phyloP scores from a whole-genome alignment of 2,329 filamentous ascomycete species.

The Aspergillus sp. region DNA sequence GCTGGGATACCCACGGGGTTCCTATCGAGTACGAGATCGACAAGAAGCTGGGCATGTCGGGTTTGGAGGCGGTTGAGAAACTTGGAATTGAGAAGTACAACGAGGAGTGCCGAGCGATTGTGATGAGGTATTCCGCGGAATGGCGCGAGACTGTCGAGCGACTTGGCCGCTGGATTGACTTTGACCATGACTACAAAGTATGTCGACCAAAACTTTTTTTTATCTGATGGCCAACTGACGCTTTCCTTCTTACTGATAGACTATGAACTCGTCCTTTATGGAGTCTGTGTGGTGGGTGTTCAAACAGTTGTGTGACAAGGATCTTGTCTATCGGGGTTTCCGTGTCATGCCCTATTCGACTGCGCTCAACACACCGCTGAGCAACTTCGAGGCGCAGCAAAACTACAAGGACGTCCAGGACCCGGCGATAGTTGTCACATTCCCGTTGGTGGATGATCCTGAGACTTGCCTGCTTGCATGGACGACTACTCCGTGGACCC shows the following conservation, averaged over 20 bases:
- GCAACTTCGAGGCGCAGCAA: constrained; percentile 88
- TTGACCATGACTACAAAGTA: constrained; percentile 93
- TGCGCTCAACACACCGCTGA: constrained; percentile 76
- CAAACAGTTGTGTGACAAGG: constrained; percentile 85
- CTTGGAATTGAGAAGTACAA: constrained; percentile 87
- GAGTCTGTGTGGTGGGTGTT: constrained; percentile 96
- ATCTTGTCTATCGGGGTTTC: constrained; percentile 78
- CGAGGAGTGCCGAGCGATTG: constrained; percentile 79
- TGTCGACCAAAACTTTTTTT: constrained; percentile 2
- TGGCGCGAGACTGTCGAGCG: constrained; percentile 84
- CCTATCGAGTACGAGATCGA: constrained; percentile 97
- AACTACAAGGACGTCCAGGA: constrained; percentile 93
- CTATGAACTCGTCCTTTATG: constrained; percentile 94
- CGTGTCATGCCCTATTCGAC: constrained; percentile 94
- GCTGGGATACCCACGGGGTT: constrained; percentile 91
- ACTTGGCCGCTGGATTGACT: constrained; percentile 91
- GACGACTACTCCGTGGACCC: constrained; percentile 84
- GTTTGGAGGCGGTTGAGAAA: constrained; percentile 75
- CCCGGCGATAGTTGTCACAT: constrained; percentile 78
- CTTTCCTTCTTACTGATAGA: constrained; percentile 42
- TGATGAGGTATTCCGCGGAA: constrained; percentile 80
- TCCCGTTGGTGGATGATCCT: constrained; percentile 70
- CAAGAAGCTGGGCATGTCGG: constrained; percentile 85
- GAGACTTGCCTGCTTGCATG: constrained; percentile 70
- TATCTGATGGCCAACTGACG: background rate